Conservation (phyloP, 345 rosid genomes). For the Citrus unshiu region DNA sequence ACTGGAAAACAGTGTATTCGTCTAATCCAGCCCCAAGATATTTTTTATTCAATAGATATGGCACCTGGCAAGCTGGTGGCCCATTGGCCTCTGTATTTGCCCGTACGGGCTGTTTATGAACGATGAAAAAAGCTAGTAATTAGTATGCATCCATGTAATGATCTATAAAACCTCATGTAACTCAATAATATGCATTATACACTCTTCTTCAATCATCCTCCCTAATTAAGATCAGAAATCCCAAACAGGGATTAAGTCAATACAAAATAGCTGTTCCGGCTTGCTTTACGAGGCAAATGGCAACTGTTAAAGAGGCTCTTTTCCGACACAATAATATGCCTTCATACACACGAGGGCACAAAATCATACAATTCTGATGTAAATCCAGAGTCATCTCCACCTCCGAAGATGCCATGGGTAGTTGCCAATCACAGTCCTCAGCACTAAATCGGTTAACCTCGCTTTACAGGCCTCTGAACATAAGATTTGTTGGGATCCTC, state of each 20-base stretch:
- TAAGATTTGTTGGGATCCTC: constrained; percentile 98
- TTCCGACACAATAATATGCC: neutral
- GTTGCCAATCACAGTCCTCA: constrained; percentile 2
- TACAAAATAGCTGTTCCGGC: neutral
- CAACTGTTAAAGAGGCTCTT: neutral
- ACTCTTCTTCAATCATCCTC: neutral
- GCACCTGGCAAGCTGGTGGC: no score
- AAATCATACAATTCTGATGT: no score
- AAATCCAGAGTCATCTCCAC: neutral
- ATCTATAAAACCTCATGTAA: neutral
- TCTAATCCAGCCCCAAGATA: no score
- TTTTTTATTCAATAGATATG: no score
- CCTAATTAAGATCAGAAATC: constrained; percentile 7
- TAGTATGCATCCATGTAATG: no score
- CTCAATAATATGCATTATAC: neutral
- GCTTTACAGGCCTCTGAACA: constrained; percentile 90
- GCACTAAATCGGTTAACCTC: constrained; percentile 38
- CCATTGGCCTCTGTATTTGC: no score
- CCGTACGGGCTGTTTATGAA: no score
- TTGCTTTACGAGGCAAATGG: neutral
- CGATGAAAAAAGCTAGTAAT: no score
- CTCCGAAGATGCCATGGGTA: neutral
- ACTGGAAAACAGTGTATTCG: no score
- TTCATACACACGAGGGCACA: no score
- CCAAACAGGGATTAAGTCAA: neutral